Percentiles rank a stretch among this genome's conserved stretches.
Evolutionary conservation across 495 filamentous ascomycete genomes (phyloP).

Genomic region (Saxophila tyrrhenica): DNA sequence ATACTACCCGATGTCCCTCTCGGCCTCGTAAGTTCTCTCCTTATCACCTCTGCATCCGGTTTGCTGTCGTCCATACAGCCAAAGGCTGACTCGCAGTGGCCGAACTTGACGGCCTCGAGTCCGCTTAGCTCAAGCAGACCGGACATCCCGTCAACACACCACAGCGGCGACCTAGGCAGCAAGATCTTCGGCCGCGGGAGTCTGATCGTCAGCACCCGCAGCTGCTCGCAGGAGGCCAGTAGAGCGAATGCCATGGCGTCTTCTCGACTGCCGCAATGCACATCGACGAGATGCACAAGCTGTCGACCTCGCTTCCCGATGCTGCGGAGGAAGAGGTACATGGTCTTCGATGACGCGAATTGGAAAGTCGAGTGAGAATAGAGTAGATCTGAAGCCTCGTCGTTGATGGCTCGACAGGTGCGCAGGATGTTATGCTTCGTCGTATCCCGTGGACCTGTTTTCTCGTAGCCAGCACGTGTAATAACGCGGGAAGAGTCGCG

Average conservation of each 20-base stretch:
- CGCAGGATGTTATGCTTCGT: constrained; percentile 13
- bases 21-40: constrained; percentile 6
- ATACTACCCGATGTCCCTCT: constrained; percentile 3
- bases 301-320: constrained; percentile 11
- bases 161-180: constrained; percentile 4
- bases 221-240: constrained; percentile 7
- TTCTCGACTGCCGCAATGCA: constrained; percentile 8
- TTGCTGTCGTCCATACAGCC: constrained; percentile 2
- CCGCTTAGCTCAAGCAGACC: constrained; percentile 10
- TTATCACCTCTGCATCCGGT: constrained; percentile 4
- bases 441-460: constrained; percentile 6
- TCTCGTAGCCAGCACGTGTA: constrained; percentile 1
- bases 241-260: constrained; percentile 18
- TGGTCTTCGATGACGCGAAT: constrained; percentile 6
- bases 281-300: constrained; percentile 2
- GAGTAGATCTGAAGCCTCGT: constrained; percentile 12
- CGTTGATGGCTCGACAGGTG: constrained; percentile 9
- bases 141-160: constrained; percentile 12
- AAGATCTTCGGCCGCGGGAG: constrained; percentile 1
- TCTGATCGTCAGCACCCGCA: constrained; percentile 6
- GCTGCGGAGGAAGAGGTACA: constrained; percentile 19
- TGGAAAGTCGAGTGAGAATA: constrained; percentile 8
- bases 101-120: constrained; percentile 6
- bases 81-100: not conserved
- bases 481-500: constrained; percentile 11